Base-by-base conservation (phyloP, 169 alveolate species). In the Theileria annulata region DNA sequence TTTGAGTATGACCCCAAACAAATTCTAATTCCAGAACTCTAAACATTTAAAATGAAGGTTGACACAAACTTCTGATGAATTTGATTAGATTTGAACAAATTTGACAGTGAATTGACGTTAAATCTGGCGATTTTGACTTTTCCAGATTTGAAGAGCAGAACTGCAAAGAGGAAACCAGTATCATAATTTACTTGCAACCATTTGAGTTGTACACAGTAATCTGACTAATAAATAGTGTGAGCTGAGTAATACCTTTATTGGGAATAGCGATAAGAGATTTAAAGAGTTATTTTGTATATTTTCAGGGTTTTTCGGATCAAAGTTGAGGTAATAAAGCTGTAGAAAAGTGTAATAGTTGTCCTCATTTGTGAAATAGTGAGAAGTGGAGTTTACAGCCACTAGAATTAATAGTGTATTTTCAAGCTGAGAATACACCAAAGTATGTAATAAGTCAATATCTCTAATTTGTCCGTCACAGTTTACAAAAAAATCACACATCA, bases 341-440 rank as follows among this genome's bases (percentile, higher is more conserved):
- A 63, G 9, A 63, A 17, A 63, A 3, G 71, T 63, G 71, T 63
- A 21, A 63, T 5, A 63, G 8, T 63, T 58, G 25, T 21, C 56
- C 9, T 17, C 51, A 63, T 21, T 63, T 63, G 19, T 33, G 25
- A 35, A 21, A 12, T 31, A 30, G 5, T 63, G 56, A 3, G 25
- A 23, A 3, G 33, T 63, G 59, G 71, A 35, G 12, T 21, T 30
- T n/a, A 58, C 12, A 3, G 33, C 47, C 19, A 63, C 71, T 21
- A 63, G 56, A 5, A 63, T 63, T 63, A 63, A 63, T 23, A 63
- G 25, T 17, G 12, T 4, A 33, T 30, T 33, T 10, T 21, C 63
- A 17, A 54, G 15, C 30, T 33, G 25, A 33, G 47, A 21, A 35
- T 63, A 30, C 59, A 35, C 48, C 48, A 17, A 15, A 63, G 19